A percentile compares a stretch with the other conserved stretches of the same genome.
These are phyloP conservation scores for Talaromyces funiculosus DNA, from an alignment of 2,329 filamentous ascomycete genomes.

Conservation along the genomic window DNA sequence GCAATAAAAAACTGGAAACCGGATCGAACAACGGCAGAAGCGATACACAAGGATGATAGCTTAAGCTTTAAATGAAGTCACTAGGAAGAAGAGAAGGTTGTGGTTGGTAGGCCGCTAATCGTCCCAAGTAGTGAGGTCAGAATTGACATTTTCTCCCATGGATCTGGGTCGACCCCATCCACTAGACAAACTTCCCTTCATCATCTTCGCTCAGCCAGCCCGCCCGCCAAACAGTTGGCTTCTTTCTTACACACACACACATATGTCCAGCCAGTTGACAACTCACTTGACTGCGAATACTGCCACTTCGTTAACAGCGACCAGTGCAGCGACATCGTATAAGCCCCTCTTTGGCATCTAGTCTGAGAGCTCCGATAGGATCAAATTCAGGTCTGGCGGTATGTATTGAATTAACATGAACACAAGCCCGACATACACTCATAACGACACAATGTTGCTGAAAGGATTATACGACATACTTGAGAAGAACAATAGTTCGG, in stretches of 20 bases:
- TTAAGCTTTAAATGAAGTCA: not conserved
- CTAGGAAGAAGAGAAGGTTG: not conserved
- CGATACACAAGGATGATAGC: not conserved
- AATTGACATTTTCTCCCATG: constrained; percentile 7
- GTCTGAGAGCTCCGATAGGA: constrained; percentile 1
- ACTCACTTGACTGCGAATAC: not conserved
- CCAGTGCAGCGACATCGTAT: not conserved
- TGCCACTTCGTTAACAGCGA: not conserved
- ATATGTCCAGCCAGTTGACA: not conserved
- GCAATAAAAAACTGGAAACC: not conserved
- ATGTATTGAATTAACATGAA: not conserved
- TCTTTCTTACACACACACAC: not conserved
- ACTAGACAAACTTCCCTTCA: not conserved
- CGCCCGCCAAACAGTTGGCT: not conserved
- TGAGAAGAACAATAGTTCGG: not conserved
- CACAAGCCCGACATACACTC: not conserved
- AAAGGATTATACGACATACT: no score
- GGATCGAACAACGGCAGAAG: not conserved
- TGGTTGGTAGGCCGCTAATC: not conserved
- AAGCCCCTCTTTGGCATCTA: not conserved
- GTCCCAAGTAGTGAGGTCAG: not conserved
- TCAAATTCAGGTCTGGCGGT: not conserved
- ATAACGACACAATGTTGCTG: not conserved
- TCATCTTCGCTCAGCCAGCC: constrained; percentile 5
- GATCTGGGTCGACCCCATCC: constrained; percentile 11